Evolutionary conservation across 164 flowering plant species (phyloP).

Genomic region (Magnolia changhungtana): DNA sequence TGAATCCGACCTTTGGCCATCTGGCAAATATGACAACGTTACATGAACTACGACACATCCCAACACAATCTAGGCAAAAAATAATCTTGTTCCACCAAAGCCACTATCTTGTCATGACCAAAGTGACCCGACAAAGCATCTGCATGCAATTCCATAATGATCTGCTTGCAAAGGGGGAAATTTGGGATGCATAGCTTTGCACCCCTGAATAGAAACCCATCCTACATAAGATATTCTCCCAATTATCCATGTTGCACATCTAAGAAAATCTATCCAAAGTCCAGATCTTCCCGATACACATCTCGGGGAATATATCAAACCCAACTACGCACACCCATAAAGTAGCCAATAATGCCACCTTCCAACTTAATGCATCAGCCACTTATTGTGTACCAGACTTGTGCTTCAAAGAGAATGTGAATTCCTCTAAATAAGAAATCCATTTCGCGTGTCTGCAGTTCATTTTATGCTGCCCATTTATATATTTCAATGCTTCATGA

Average conservation of each 20-base stretch:
- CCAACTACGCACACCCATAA: neutral
- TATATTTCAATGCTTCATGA: neutral
- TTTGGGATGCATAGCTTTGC: too few relatives aligned
- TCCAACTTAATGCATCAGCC: neutral
- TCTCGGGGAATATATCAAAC: neutral
- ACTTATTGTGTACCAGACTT: neutral
- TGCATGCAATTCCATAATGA: neutral
- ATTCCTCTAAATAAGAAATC: neutral
- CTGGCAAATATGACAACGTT: neutral
- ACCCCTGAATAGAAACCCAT: neutral
- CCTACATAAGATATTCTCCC: neutral
- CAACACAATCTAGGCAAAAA: neutral
- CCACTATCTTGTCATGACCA: neutral
- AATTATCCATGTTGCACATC: neutral
- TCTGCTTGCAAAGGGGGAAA: too few relatives aligned
- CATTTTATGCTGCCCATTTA: neutral
- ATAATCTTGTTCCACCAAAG: neutral
- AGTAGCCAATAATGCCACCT: neutral
- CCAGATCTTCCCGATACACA: neutral
- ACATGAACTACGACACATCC: neutral
- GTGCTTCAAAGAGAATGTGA: neutral
- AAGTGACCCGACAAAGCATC: neutral
- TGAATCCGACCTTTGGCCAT: constrained; percentile 1
- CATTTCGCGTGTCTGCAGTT: neutral
- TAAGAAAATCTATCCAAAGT: neutral